phyloP scores from a whole-genome alignment of 768 basidiomycete genomes.

The Auriculariales sp. region DNA sequence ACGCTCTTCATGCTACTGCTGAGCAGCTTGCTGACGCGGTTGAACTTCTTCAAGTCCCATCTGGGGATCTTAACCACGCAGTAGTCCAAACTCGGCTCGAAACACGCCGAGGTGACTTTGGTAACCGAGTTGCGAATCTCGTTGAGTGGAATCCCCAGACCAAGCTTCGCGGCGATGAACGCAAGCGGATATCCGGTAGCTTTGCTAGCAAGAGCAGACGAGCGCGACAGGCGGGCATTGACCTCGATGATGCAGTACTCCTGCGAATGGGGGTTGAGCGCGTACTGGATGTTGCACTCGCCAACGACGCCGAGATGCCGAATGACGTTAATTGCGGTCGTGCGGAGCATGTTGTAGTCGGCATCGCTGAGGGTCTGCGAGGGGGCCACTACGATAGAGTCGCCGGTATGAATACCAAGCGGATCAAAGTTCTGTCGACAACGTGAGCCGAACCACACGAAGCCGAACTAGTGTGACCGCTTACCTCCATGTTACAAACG shows the following conservation, averaged over 20 bases:
- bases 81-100: constrained; percentile 96
- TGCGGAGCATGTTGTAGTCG: constrained; percentile 99
- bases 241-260: constrained; percentile 99
- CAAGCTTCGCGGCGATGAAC: constrained; percentile 96
- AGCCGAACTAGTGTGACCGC: constrained; percentile 13
- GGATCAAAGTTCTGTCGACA: constrained; percentile 85
- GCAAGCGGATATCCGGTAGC: constrained; percentile 97
- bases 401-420: constrained; percentile 94
- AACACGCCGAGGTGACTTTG: constrained; percentile 91
- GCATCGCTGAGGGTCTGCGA: constrained; percentile 97
- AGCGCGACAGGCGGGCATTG: constrained; percentile 95
- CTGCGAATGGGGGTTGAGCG: constrained; percentile 84
- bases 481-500: constrained; percentile 99
- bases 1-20: constrained; percentile 99
- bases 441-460: not conserved
- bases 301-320: constrained; percentile 96
- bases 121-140: constrained; percentile 98
- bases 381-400: constrained; percentile 95
- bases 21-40: constrained; percentile 74
- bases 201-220: constrained; percentile 94
- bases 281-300: constrained; percentile 99
- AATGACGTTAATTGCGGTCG: constrained; percentile 95
- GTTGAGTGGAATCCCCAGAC: constrained; percentile 91
- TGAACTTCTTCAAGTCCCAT: constrained; percentile 99
- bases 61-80: constrained; percentile 97